Base-by-base conservation (phyloP, 257 asterid species). In the Mentha longifolia region DNA sequence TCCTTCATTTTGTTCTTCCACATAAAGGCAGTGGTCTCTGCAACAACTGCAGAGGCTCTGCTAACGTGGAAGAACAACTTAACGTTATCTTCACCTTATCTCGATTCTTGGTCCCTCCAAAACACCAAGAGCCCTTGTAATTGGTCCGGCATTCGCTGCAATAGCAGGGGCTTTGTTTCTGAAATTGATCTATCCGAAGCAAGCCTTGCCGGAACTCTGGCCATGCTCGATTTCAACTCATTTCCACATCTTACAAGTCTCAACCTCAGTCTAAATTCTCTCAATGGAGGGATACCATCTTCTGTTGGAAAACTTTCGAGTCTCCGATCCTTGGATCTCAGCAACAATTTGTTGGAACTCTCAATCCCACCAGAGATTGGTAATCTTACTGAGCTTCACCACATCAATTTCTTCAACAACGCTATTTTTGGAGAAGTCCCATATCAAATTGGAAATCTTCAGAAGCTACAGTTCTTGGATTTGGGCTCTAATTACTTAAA, bases 81-180 rank as follows among this genome's bases (percentile, higher is more conserved):
- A 50, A 31, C 83, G 3, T 41, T 12, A 41, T 41, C 46, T 7
- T 43, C 85, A 14, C 33, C 85, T n/a, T 45, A 70, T 57, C 83
- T 90, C 43, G 5, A 46, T 61, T 83, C 90, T 19, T 88, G 97
- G 97, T 86, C 96, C 25, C 77, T 68, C 63, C 37, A 50, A 69
- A 85, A 78, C 76, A 13, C 70, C 54, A 56, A 63, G 35, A 85
- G 73, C 81, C 86, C 80, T 12, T 92, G 98, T 81, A 68, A 30
- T n/a, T 92, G 98, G 98, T 70, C 70, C 15, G 91, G 85, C 58
- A 72, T 90, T 51, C 59, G 17, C 16, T 92, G 98, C 86, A 79
- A 81, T 57, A 6, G 5, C 1, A 76, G 49, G 0, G 83, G 80
- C 20, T 78, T 84, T 0, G 70, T 93, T 61, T 81, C 92, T 2